Conservation (phyloP, 192 early-diverging fungal genomes). For the Backusella luteola region DNA sequence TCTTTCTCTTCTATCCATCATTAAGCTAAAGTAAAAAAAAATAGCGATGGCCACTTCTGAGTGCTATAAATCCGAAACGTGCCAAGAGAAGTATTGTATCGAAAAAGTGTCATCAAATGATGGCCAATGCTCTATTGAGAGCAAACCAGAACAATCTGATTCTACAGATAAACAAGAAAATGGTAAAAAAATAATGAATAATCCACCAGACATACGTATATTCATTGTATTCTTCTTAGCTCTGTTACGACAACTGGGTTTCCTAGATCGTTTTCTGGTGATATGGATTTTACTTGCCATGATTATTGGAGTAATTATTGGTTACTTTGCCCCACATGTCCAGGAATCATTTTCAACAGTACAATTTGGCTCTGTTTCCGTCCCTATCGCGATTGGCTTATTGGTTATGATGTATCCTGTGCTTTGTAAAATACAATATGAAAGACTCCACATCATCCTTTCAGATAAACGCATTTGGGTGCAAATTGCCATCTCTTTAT, state of each 20-base stretch:
- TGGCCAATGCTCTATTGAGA: neutral
- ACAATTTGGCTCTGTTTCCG: constrained; percentile 62
- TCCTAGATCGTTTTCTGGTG: constrained; percentile 40
- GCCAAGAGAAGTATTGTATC: constrained; percentile 17
- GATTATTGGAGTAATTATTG: constrained; percentile 57
- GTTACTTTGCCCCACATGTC: constrained; percentile 56
- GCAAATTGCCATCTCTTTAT: constrained; percentile 53
- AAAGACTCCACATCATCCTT: constrained; percentile 40
- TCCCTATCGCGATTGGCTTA: constrained; percentile 67
- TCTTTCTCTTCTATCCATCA: neutral
- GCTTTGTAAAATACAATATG: constrained; percentile 58
- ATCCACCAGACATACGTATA: neutral
- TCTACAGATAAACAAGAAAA: neutral
- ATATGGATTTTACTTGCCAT: constrained; percentile 49
- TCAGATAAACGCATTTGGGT: constrained; percentile 43
- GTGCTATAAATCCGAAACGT: constrained; percentile 22
- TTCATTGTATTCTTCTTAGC: neutral
- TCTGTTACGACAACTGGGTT: constrained; percentile 16
- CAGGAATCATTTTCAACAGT: constrained; percentile 49
- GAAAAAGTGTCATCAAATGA: neutral
- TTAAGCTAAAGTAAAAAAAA: too few species aligned
- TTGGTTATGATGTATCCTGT: constrained; percentile 78
- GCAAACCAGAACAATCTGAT: neutral
- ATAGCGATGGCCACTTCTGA: neutral
- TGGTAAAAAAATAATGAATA: neutral